A percentile compares a stretch with the other conserved stretches of the same genome.
phyloP scores from a whole-genome alignment of 495 filamentous ascomycete genomes.

The Aspergillus mulundensis region DNA sequence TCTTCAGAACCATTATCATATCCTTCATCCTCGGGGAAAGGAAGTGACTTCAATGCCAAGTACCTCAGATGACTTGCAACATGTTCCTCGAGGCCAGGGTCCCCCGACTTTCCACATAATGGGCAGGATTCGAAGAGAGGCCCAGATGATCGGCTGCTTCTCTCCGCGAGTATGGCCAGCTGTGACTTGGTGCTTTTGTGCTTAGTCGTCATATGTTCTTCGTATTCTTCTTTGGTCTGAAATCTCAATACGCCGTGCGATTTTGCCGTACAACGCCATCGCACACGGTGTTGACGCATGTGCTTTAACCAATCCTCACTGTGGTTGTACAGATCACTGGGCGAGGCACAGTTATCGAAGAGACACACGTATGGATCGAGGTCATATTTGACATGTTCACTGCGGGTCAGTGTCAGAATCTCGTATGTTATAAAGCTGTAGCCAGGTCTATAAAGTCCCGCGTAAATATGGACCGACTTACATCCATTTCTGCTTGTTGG shows the following conservation, averaged over 20 bases:
- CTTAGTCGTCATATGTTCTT: constrained; percentile 1
- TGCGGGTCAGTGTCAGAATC: neutral
- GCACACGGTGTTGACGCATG: constrained; percentile 3
- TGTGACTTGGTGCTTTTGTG: constrained; percentile 5
- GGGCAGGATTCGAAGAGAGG: constrained; percentile 10
- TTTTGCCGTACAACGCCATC: constrained; percentile 5
- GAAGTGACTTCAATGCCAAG: constrained; percentile 9
- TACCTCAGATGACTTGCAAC: constrained; percentile 5
- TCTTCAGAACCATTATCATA: neutral
- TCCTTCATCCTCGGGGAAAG: neutral
- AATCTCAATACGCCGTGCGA: constrained; percentile 7
- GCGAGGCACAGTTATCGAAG: constrained; percentile 2
- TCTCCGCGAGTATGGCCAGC: neutral
- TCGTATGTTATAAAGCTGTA: no score
- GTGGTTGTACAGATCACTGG: constrained; percentile 9
- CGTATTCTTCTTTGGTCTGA: neutral
- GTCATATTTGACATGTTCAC: constrained; percentile 11
- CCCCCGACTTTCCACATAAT: neutral
- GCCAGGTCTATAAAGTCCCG: neutral
- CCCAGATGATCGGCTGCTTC: constrained; percentile 1
- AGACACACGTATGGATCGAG: constrained; percentile 12
- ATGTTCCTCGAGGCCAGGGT: neutral
- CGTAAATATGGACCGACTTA: neutral
- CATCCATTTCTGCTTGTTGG: constrained; percentile 4
- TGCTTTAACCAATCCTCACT: constrained; percentile 9